Evolutionary conservation across 2,329 filamentous ascomycete genomes (phyloP).

Genomic region (Fusarium foetens): DNA sequence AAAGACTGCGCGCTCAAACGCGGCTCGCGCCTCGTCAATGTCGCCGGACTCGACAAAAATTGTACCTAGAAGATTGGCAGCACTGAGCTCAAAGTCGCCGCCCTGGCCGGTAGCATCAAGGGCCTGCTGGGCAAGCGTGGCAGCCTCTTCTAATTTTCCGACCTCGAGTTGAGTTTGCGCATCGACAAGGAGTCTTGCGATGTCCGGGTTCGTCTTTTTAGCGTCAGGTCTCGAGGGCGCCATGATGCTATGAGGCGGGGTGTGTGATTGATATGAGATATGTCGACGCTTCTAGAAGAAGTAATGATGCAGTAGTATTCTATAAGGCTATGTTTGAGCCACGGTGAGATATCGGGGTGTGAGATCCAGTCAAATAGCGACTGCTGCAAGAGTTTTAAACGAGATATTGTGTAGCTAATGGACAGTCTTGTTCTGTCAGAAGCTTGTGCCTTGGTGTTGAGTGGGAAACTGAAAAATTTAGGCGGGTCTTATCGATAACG

Average conservation of each 20-base stretch:
- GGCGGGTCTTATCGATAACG: slow-evolving; percentile 49
- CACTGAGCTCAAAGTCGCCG: slow-evolving; percentile 67
- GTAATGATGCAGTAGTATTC: not conserved
- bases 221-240: slow-evolving; percentile 54
- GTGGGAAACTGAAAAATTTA: slow-evolving; percentile 46
- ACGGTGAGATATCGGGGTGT: not conserved
- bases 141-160: slow-evolving; percentile 55
- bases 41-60: slow-evolving; percentile 87
- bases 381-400: slow-evolving; percentile 3
- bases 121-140: slow-evolving; percentile 54
- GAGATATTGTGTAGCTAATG: slow-evolving; percentile 5
- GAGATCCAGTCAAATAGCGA: not conserved
- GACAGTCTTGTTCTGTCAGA: slow-evolving; percentile 29
- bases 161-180: slow-evolving; percentile 56
- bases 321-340: not conserved
- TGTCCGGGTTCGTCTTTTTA: slow-evolving; percentile 51
- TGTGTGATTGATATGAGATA: slow-evolving; percentile 4
- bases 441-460: slow-evolving; percentile 36
- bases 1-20: slow-evolving; percentile 77
- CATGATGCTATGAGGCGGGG: slow-evolving; percentile 46
- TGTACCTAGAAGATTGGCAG: slow-evolving; percentile 81
- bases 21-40: slow-evolving; percentile 75
- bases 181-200: slow-evolving; percentile 50
- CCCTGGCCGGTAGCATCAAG: slow-evolving; percentile 56
- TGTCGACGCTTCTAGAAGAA: not conserved